Evolutionary conservation across 2,329 filamentous ascomycete genomes (phyloP), one percentile per base, ranked within the genome.

Genomic region (Chaetothyriales sp.): DNA sequence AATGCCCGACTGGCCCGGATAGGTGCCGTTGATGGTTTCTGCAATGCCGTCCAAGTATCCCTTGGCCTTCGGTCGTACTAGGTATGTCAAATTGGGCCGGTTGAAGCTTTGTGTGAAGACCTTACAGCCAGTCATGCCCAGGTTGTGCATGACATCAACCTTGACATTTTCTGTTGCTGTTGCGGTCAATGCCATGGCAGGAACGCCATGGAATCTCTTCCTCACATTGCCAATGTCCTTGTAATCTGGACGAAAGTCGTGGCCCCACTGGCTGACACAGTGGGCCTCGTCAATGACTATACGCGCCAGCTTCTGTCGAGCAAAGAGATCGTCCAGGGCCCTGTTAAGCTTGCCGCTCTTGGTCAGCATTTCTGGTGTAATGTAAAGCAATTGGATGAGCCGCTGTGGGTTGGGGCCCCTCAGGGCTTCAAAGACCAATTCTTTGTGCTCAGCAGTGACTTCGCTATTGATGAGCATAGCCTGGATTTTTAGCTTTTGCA

Each of bases 271-370:
- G 67, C 92, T 97, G 22, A 98, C 90, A 67, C 92, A 98, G 66
- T 98, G 92, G n/a, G 92, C 92, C 70, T 98, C 94, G 60, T 98
- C 92, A 56, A 98, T 94, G 50, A 98, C 92, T 47, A 98, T 80
- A 22, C 92, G 81, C 15, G 94, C 90, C 49, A 98, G 79, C 61
- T 83, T 86, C 2, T 76, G 73, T 48, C 80, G 80, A 13, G 69
- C 67, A 65, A 95, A 77, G n/a, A 98, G 73, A 2, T 72, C 73
- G 49, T 78, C 70, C 56, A 98, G 74, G 2, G 75, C 77, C 49
- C 74, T 76, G 53, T 81, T 71, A 66, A 97, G 85, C 2, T 72
- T 70, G 44, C 75, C 66, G 64, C 83, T 98, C 65, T 89, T 90
- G 70, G 76, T 87, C 48, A 98, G 76, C 90, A 97, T 97, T 69